These are phyloP conservation scores for Thinopyrum obtusiflorum DNA, from an alignment of 202 grass and related monocot species.

Conservation along the genomic window DNA sequence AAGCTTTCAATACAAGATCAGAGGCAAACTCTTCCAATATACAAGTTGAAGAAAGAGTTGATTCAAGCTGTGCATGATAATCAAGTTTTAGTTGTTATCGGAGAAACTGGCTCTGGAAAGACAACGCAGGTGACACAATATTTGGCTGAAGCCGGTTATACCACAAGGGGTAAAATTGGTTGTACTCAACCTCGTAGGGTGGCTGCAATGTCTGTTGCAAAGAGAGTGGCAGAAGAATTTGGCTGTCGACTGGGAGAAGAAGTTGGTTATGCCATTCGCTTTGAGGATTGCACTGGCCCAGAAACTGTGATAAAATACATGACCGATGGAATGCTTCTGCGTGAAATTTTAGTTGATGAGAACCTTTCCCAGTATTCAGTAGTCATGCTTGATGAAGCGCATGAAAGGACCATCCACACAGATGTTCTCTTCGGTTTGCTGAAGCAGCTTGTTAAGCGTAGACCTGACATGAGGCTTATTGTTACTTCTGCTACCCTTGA, in stretches of 20 bases:
- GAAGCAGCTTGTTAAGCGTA: slow-evolving; percentile 84
- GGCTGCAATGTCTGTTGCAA: slow-evolving; percentile 91
- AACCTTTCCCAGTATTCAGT: slow-evolving; percentile 90
- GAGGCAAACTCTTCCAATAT: slow-evolving; percentile 91
- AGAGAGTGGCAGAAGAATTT: slow-evolving; percentile 95
- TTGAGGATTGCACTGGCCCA: slow-evolving; percentile 92
- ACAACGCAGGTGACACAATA: slow-evolving; percentile 94
- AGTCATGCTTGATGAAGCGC: slow-evolving; percentile 96
- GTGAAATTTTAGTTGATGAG: slow-evolving; percentile 95
- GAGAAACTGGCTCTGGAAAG: slow-evolving; percentile 93
- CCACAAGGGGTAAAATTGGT: slow-evolving; percentile 83
- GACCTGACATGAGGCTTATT: slow-evolving; percentile 88
- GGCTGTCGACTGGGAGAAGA: slow-evolving; percentile 88
- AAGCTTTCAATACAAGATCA: slow-evolving; percentile 89
- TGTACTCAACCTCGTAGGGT: slow-evolving; percentile 95
- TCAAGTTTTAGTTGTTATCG: slow-evolving; percentile 89
- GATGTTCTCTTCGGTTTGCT: slow-evolving; percentile 92
- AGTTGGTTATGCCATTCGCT: slow-evolving; percentile 91
- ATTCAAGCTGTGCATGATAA: slow-evolving; percentile 97
- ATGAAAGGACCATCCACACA: slow-evolving; percentile 91
- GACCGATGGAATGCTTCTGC: slow-evolving; percentile 97
- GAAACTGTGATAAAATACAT: slow-evolving; percentile 96
- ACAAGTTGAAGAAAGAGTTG: slow-evolving; percentile 88
- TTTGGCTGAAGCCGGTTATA: slow-evolving; percentile 87
- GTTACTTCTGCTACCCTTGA: slow-evolving; percentile 92